phyloP scores from a whole-genome alignment of 164 flowering plant species.

The Macadamia tetraphylla region DNA sequence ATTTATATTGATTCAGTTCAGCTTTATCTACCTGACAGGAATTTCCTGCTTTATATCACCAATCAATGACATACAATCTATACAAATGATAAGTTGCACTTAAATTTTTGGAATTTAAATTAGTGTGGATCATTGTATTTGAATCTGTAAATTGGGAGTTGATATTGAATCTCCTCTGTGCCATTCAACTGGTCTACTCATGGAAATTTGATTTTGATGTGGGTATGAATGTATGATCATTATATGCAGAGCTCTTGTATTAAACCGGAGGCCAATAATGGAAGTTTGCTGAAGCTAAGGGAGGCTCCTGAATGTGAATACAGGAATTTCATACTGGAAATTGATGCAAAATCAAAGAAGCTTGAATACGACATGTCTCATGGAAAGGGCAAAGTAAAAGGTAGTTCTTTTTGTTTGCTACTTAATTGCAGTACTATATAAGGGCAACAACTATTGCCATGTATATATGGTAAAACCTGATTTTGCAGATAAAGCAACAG shows the following conservation, averaged over 20 bases:
- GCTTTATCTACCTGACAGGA: too few species aligned
- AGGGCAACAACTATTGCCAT: neutral
- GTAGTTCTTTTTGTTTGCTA: constrained; percentile 13
- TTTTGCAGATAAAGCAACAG: constrained; percentile 19
- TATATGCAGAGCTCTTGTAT: constrained; percentile 38
- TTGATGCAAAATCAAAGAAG: constrained; percentile 8
- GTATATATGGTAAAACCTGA: neutral
- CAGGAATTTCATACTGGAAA: constrained; percentile 8
- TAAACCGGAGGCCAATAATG: constrained; percentile 27
- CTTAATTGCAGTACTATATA: neutral
- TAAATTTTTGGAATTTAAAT: too few species aligned
- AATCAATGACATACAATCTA: too few species aligned
- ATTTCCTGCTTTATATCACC: too few species aligned
- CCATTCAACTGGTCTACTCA: too few species aligned
- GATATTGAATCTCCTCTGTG: neutral
- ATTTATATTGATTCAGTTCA: too few species aligned
- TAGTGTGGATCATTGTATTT: too few species aligned
- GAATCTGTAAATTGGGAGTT: too few species aligned
- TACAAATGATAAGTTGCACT: too few species aligned
- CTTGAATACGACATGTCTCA: constrained; percentile 3
- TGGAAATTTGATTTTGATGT: neutral
- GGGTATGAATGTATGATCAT: constrained; percentile 9
- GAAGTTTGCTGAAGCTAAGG: constrained; percentile 22
- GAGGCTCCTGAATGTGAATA: constrained; percentile 19
- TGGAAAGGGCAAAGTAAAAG: constrained; percentile 13